These are phyloP conservation scores for Aphanomyces stellatus DNA, from an alignment of 352 stramenopile genomes.

Conservation along the genomic window DNA sequence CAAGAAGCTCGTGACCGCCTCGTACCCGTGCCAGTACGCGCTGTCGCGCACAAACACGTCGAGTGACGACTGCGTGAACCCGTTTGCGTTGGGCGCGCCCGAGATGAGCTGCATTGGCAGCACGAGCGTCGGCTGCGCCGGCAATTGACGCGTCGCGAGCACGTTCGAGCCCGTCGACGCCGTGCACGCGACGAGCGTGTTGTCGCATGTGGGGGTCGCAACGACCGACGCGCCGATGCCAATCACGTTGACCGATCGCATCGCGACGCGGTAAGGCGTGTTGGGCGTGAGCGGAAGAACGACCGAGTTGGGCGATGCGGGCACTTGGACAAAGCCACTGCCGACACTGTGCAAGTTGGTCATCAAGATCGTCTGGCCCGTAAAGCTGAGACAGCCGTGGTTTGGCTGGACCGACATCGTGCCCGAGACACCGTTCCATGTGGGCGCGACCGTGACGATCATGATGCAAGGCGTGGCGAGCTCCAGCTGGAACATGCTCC, in stretches of 20 bases:
- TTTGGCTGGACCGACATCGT: constrained; percentile 37
- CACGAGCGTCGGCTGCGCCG: constrained; percentile 30
- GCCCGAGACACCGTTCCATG: constrained; percentile 30
- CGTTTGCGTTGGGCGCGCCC: constrained; percentile 35
- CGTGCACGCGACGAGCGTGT: constrained; percentile 72
- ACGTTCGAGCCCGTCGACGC: constrained; percentile 26
- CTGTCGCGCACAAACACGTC: constrained; percentile 57
- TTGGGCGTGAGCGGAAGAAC: constrained; percentile 30
- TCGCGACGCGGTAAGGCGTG: constrained; percentile 62
- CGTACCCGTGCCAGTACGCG: constrained; percentile 59
- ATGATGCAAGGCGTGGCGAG: constrained; percentile 45
- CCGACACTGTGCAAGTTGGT: constrained; percentile 32
- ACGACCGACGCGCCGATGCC: constrained; percentile 47
- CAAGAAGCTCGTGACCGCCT: constrained; percentile 77
- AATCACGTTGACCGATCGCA: constrained; percentile 81
- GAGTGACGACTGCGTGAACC: constrained; percentile 55
- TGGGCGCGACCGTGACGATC: constrained; percentile 28
- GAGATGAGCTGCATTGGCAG: constrained; percentile 44
- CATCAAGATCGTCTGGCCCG: constrained; percentile 29
- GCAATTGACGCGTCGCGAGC: constrained; percentile 57
- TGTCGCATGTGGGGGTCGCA: constrained; percentile 82
- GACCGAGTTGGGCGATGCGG: constrained; percentile 12
- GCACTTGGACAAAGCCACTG: constrained; percentile 35
- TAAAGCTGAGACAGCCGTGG: constrained; percentile 68
- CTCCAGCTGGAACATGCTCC: constrained; percentile 38